A percentile compares a stretch with the other conserved stretches of the same genome.
phyloP scores from a whole-genome alignment of 75 land plant species.

The Chamaecyparis obtusa region DNA sequence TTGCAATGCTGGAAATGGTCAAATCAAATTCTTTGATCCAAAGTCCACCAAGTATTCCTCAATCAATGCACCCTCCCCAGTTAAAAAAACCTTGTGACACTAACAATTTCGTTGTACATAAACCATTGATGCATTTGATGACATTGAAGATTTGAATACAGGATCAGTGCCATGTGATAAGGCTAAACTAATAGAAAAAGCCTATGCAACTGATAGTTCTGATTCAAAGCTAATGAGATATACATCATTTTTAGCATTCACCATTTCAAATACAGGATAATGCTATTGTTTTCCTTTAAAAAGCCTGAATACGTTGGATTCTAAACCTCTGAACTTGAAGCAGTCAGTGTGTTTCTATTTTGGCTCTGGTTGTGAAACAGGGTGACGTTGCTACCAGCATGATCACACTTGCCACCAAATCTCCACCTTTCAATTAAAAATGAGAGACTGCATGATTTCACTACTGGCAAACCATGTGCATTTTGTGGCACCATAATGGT shows the following conservation, averaged over 20 bases:
- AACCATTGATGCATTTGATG: too few species aligned
- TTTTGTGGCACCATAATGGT: slow-evolving; percentile 16
- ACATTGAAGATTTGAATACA: too few species aligned
- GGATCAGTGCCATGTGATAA: slow-evolving; percentile 26
- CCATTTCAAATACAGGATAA: slow-evolving; percentile 44
- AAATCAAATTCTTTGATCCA: too few species aligned
- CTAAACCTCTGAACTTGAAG: slow-evolving; percentile 2
- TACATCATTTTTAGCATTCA: slow-evolving; percentile 30
- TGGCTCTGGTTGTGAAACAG: not conserved
- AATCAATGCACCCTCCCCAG: too few species aligned
- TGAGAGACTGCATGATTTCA: slow-evolving; percentile 3
- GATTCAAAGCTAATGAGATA: slow-evolving; percentile 36
- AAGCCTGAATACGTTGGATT: slow-evolving; percentile 23
- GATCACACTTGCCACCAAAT: slow-evolving; percentile 24
- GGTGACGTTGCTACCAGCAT: slow-evolving; percentile 14
- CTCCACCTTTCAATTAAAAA: slow-evolving; percentile 19
- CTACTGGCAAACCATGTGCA: slow-evolving; percentile 8
- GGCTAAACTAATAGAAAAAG: slow-evolving; percentile 47
- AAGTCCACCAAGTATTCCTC: too few species aligned
- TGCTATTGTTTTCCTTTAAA: slow-evolving; percentile 37
- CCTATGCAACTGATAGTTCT: slow-evolving; percentile 39
- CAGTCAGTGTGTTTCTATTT: not conserved
- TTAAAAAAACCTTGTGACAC: too few species aligned
- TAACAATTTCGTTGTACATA: too few species aligned
- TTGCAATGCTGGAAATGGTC: too few species aligned